A percentile compares a stretch with the other conserved stretches of the same genome.
These are phyloP conservation scores for Seiridium unicorne DNA, from an alignment of 2,329 filamentous ascomycete genomes.

Conservation along the genomic window DNA sequence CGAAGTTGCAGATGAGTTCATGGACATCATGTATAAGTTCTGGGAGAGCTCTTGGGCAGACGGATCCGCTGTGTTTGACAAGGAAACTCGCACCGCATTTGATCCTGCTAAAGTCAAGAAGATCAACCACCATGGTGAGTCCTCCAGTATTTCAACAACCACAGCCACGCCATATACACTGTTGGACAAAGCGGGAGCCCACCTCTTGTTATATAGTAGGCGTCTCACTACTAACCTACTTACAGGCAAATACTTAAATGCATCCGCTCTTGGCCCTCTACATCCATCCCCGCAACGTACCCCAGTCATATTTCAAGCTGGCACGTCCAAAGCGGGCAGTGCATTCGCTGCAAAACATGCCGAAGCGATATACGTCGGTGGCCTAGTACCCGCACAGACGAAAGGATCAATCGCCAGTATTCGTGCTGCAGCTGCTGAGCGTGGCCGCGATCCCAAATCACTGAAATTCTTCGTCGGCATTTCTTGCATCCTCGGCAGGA, in stretches of 20 bases:
- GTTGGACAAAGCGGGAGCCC: no score
- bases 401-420: constrained; percentile 14
- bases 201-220: no score
- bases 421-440: constrained; percentile 10
- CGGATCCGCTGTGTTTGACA: constrained; percentile 9
- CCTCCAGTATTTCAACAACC: not conserved
- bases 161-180: not conserved
- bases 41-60: constrained; percentile 13
- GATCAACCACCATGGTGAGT: constrained; percentile 11
- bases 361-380: constrained; percentile 20
- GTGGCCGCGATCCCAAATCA: constrained; percentile 14
- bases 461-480: constrained; percentile 20
- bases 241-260: constrained; percentile 9
- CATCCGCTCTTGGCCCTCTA: constrained; percentile 3
- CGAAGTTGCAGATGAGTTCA: constrained; percentile 18
- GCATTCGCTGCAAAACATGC: constrained; percentile 20
- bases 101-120: constrained; percentile 10
- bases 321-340: constrained; percentile 17
- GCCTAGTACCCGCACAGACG: constrained; percentile 12
- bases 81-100: not conserved
- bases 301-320: constrained; percentile 21
- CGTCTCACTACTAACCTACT: not conserved
- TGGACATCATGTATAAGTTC: constrained; percentile 17
- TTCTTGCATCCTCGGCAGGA: constrained; percentile 16
- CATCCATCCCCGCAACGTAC: constrained; percentile 13